Evolutionary conservation across 805 yeast species (phyloP).

Genomic region (Hanseniaspora pseudoguilliermondii): DNA sequence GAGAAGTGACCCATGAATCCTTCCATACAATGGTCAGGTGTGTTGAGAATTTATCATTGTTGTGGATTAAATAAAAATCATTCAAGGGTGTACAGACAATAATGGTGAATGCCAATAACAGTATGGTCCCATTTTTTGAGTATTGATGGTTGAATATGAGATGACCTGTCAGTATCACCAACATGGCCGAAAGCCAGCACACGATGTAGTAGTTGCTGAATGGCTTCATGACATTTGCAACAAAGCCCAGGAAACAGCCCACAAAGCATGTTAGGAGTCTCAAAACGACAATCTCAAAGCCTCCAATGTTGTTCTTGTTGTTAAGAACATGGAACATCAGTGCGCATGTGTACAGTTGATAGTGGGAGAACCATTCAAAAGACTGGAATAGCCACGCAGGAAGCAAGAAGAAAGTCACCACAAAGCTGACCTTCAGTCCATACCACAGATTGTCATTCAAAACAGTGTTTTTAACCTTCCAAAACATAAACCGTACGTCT

Average conservation of each 20-base stretch:
- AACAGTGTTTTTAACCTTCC: conserved; percentile 28
- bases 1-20: conserved; percentile 31
- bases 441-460: conserved; percentile 32
- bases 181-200: conserved; percentile 30
- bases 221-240: conserved; percentile 31
- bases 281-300: conserved; percentile 26
- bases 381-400: conserved; percentile 35
- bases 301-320: conserved; percentile 33
- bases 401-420: conserved; percentile 29
- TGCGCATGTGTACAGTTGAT: conserved; percentile 36
- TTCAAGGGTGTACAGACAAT: conserved; percentile 26
- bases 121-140: conserved; percentile 34
- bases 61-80: too few relatives aligned
- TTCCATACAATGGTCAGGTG: conserved; percentile 24
- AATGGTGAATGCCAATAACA: conserved; percentile 31
- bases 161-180: conserved; percentile 26
- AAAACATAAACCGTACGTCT: conserved; percentile 28
- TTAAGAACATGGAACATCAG: conserved; percentile 28
- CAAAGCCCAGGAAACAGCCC: conserved; percentile 40
- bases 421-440: conserved; percentile 32
- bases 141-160: conserved; percentile 29
- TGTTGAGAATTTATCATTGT: conserved; percentile 18
- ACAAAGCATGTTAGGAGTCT: conserved; percentile 28
- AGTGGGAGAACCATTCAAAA: conserved; percentile 32
- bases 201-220: conserved; percentile 31